Percentiles rank a stretch among this genome's conserved stretches.
phyloP scores from a whole-genome alignment of 257 asterid species.

The Solanum appendiculatum region DNA sequence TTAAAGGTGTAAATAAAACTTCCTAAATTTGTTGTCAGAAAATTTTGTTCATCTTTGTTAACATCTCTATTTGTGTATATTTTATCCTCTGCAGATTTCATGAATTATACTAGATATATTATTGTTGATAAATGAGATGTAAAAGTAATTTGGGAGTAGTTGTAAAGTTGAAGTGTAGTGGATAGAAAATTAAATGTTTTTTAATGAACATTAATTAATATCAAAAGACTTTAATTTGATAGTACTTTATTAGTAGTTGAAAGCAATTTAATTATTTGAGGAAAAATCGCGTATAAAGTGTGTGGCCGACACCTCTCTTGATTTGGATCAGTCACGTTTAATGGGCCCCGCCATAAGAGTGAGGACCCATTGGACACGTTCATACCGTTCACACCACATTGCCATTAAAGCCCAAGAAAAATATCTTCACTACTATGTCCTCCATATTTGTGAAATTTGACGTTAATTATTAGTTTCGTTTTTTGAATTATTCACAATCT shows the following conservation, averaged over 20 bases:
- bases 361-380: background rate
- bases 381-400: background rate
- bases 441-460: too few relatives aligned
- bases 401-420: background rate
- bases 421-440: background rate
- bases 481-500: too few relatives aligned
- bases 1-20: too few relatives aligned
- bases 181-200: background rate
- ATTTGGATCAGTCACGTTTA: background rate
- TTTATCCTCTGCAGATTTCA: too few relatives aligned
- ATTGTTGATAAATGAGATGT: rapidly evolving
- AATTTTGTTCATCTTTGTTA: too few relatives aligned
- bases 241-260: background rate
- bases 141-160: background rate
- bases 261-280: background rate
- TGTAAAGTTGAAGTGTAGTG: background rate
- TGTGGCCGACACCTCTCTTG: background rate
- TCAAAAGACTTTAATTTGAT: background rate
- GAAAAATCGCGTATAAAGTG: background rate
- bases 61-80: too few relatives aligned
- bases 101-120: background rate
- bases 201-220: background rate
- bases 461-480: too few relatives aligned
- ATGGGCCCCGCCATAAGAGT: background rate
- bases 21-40: too few relatives aligned